These are phyloP conservation scores for Lodderomyces pseudojiufengensis DNA, from an alignment of 1,139 yeast genomes.

Conservation along the genomic window DNA sequence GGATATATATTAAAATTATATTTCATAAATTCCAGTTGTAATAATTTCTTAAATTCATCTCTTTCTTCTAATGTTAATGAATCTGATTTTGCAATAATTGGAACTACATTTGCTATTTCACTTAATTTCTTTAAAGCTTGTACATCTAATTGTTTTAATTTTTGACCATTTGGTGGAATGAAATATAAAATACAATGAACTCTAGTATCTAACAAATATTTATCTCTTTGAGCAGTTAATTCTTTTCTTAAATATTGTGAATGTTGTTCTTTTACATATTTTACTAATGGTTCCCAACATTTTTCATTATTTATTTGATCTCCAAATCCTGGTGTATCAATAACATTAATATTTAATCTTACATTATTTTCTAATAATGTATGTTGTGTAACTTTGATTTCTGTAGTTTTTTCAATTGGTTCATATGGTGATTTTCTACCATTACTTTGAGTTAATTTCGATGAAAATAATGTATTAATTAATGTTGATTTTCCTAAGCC, in stretches of 20 bases:
- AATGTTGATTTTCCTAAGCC: slow-evolving; percentile 94
- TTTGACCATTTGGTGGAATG: slow-evolving; percentile 81
- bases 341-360: slow-evolving; percentile 75
- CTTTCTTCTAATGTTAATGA: slow-evolving; percentile 85
- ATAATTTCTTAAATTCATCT: slow-evolving; percentile 63
- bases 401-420: slow-evolving; percentile 85
- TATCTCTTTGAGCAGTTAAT: slow-evolving; percentile 92
- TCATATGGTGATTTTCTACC: slow-evolving; percentile 68
- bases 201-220: slow-evolving; percentile 79
- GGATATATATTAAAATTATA: slow-evolving; percentile 84
- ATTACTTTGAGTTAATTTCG: slow-evolving; percentile 68
- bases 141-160: slow-evolving; percentile 77
- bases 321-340: slow-evolving; percentile 98
- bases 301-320: slow-evolving; percentile 94
- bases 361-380: slow-evolving; percentile 79
- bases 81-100: slow-evolving; percentile 82
- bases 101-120: slow-evolving; percentile 92
- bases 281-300: slow-evolving; percentile 96
- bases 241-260: slow-evolving; percentile 90
- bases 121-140: slow-evolving; percentile 79
- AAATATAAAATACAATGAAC: slow-evolving; percentile 93
- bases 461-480: slow-evolving; percentile 83
- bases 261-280: slow-evolving; percentile 95
- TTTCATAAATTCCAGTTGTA: slow-evolving; percentile 73
- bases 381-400: slow-evolving; percentile 73